These are phyloP conservation scores for Cryptococcus hybrid DNA, from an alignment of 1,284 basidiomycete species.

Conservation along the genomic window DNA sequence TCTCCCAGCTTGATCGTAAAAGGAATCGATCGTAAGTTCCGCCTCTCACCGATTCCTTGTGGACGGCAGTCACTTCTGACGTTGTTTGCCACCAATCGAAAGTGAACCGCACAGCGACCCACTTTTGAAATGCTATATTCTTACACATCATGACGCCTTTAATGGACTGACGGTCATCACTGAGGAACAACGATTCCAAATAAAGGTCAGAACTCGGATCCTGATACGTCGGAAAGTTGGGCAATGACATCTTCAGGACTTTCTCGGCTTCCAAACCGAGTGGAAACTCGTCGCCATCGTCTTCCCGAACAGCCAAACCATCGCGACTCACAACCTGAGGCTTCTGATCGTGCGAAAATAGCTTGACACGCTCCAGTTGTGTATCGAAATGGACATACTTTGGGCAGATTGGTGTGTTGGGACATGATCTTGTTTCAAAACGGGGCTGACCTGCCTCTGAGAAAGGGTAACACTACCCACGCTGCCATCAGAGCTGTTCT, in stretches of 20 bases:
- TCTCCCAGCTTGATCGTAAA: conserved; percentile 56
- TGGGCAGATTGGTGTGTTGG: conserved; percentile 64
- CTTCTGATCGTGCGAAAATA: conserved; percentile 91
- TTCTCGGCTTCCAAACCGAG: conserved; percentile 52
- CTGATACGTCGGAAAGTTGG: conserved; percentile 56
- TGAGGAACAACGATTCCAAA: conserved; percentile 59
- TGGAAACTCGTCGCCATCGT: conserved; percentile 65
- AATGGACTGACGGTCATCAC: conserved; percentile 60
- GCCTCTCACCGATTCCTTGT: conserved; percentile 64
- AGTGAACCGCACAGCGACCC: conserved; percentile 86
- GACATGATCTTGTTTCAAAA: conserved; percentile 62
- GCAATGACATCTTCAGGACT: conserved; percentile 51
- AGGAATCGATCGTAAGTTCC: conserved; percentile 62
- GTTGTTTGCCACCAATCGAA: conserved; percentile 95
- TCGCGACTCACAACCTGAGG: conserved; percentile 88
- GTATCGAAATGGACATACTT: conserved; percentile 93
- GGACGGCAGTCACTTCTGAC: conserved; percentile 81
- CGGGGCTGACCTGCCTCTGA: conserved; percentile 45
- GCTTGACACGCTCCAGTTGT: conserved; percentile 81
- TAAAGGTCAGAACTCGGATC: conserved; percentile 53
- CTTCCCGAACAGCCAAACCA: conserved; percentile 79
- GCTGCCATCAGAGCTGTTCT: conserved; percentile 53
- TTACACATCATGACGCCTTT: conserved; percentile 74
- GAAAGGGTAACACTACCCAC: conserved; percentile 31
- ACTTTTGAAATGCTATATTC: conserved; percentile 85